A percentile compares a stretch with the other conserved stretches of the same genome.
phyloP scores from a whole-genome alignment of 768 basidiomycete genomes.

The Russula virescens region DNA sequence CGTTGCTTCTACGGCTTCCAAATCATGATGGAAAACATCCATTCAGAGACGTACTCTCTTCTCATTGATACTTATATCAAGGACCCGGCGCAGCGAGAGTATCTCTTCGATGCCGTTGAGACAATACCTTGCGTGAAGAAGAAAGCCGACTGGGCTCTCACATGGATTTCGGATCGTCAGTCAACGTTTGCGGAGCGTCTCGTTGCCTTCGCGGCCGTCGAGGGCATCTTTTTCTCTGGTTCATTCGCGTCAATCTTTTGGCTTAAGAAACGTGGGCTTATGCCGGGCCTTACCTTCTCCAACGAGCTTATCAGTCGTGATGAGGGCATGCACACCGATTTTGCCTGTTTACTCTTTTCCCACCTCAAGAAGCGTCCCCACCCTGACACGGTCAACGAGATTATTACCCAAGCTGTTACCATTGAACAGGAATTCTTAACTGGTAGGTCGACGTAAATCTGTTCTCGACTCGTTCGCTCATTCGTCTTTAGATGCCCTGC shows the following conservation, averaged over 20 bases:
- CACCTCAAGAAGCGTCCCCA: slow-evolving; percentile 79
- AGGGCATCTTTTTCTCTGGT: slow-evolving; percentile 95
- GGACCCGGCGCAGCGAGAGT: slow-evolving; percentile 64
- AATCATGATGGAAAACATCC: slow-evolving; percentile 98
- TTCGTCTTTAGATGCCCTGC: slow-evolving; percentile 62
- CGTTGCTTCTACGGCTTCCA: slow-evolving; percentile 98
- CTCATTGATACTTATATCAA: slow-evolving; percentile 95
- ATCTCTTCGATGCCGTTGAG: slow-evolving; percentile 89
- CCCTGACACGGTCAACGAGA: slow-evolving; percentile 61
- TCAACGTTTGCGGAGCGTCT: slow-evolving; percentile 86
- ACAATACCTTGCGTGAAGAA: slow-evolving; percentile 89
- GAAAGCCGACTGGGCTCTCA: slow-evolving; percentile 94
- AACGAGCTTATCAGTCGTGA: slow-evolving; percentile 96
- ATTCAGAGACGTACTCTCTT: slow-evolving; percentile 94
- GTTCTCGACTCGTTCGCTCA: background rate
- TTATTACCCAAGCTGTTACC: slow-evolving; percentile 76
- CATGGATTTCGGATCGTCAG: slow-evolving; percentile 79
- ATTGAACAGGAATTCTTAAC: slow-evolving; percentile 87
- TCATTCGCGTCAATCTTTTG: slow-evolving; percentile 94
- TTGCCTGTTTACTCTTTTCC: slow-evolving; percentile 84
- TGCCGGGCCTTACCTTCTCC: slow-evolving; percentile 94
- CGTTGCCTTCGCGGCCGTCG: slow-evolving; percentile 91
- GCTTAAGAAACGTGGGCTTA: slow-evolving; percentile 96
- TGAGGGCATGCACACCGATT: slow-evolving; percentile 96
- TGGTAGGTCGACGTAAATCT: slow-evolving; percentile 38